These are phyloP conservation scores for Zymoseptoria pseudotritici DNA, from an alignment of 2,329 filamentous ascomycete species.

Conservation along the genomic window DNA sequence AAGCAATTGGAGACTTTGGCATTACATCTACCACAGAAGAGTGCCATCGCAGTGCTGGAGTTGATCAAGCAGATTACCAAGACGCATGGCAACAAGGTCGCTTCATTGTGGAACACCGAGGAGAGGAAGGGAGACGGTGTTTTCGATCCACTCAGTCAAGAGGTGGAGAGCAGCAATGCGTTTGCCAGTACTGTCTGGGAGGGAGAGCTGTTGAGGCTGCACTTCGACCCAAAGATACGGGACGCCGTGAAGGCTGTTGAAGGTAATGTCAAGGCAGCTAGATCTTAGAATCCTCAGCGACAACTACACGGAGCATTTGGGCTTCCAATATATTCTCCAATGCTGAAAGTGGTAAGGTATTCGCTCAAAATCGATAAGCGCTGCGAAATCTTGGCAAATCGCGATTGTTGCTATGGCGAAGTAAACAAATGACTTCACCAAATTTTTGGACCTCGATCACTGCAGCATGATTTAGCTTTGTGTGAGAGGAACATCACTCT, in stretches of 20 bases:
- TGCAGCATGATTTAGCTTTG: background rate
- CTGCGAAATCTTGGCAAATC: background rate
- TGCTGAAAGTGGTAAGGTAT: too few relatives aligned
- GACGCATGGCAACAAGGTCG: constrained; percentile 73
- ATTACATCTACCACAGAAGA: constrained; percentile 86
- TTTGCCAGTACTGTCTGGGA: constrained; percentile 91
- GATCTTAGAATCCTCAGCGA: background rate
- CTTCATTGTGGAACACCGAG: constrained; percentile 87
- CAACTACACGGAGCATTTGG: background rate
- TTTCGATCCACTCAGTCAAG: constrained; percentile 65
- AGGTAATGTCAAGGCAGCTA: constrained; percentile 17
- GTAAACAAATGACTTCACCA: background rate
- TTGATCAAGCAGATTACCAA: constrained; percentile 72
- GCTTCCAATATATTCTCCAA: background rate
- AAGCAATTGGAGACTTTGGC: constrained; percentile 81
- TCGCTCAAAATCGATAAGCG: too few relatives aligned
- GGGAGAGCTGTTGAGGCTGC: constrained; percentile 73
- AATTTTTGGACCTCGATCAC: background rate
- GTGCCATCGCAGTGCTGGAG: constrained; percentile 68
- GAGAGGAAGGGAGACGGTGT: constrained; percentile 86
- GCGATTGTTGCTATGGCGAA: background rate
- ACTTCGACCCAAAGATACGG: constrained; percentile 80
- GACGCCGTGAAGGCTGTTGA: constrained; percentile 46
- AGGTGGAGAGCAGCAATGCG: constrained; percentile 80
- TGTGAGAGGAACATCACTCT: background rate